Evolutionary conservation across 345 rosid species (phyloP), one percentile per base, ranked within the genome.

Genomic region (Psidium friedrichsthalianum): DNA sequence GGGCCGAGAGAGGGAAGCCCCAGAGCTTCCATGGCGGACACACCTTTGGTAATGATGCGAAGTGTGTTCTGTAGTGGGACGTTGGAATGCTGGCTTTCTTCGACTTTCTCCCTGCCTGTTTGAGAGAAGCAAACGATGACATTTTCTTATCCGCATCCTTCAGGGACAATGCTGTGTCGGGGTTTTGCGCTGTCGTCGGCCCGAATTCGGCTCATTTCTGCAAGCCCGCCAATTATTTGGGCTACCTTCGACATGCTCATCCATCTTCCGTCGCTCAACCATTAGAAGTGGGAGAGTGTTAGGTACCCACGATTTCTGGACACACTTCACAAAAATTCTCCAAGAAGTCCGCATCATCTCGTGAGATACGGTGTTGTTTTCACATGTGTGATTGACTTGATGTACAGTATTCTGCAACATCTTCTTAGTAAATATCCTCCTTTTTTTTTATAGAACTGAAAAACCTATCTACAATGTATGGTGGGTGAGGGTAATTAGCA

Each of bases 1-100:
- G 85, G 83, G 83, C 84, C 84, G 82, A 89, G 87, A 76, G 88
- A 87, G 8, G 93, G 90, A 85, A 93, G 92, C 47, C 91, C 88
- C 55, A 90, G 82, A 84, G 91, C 86, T 59, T 85, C 92, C 94
- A 93, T 93, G 8, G 12, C 53, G 82, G 57, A 11, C 52, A 49
- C 27, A 10, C 59, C 59, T 56, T 56, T 4, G n/a, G 22, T 22
- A 3, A 56, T n/a, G n/a, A 22, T 56, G 58, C 58, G 58, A 21
- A 56, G 58, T 29, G 29, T 15, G 40, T 29, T 14, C 29, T 6
- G 74, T 32, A 15, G 29, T 4, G 40, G 5, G 74, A 61, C 74
- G 74, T 61, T 29, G 74, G 36, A 15, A 61, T 61, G 40, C 40
- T 61, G 6, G 42, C 74, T 64, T 29, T 36, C 76, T 64, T 64